Conservation (phyloP, 495 filamentous ascomycete genomes). For the Aspergillus panamensis region DNA sequence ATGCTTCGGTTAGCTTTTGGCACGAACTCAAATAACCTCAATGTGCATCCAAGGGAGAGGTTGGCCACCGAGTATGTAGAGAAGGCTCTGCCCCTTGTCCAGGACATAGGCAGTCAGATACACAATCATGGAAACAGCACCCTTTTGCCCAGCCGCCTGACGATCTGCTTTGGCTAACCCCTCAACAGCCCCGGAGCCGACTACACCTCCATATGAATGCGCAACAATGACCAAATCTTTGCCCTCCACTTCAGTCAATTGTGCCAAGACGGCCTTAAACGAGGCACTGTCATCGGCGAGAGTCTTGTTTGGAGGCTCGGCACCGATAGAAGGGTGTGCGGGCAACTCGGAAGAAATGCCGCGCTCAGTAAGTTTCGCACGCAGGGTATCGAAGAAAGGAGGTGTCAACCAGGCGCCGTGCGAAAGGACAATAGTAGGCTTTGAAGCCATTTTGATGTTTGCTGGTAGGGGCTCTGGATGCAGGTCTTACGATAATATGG, state of each 20-base stretch:
- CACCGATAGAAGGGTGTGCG: conserved; percentile 43
- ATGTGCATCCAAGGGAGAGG: conserved; percentile 29
- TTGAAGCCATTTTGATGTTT: conserved; percentile 21
- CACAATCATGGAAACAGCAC: conserved; percentile 40
- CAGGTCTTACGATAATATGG: not conserved
- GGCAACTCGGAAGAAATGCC: conserved; percentile 35
- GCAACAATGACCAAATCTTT: conserved; percentile 46
- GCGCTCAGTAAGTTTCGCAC: conserved; percentile 27
- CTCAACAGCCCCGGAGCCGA: conserved; percentile 41
- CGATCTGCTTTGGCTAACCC: conserved; percentile 35
- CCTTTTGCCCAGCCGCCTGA: conserved; percentile 26
- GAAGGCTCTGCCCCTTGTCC: conserved; percentile 27
- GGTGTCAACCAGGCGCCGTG: conserved; percentile 48
- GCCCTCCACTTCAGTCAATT: conserved; percentile 33
- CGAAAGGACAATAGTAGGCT: conserved; percentile 46
- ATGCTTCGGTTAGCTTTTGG: not conserved
- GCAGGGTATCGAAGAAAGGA: conserved; percentile 31
- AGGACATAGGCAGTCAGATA: conserved; percentile 40
- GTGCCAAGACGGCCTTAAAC: conserved; percentile 25
- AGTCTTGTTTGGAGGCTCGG: conserved; percentile 39
- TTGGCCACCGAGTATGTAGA: conserved; percentile 28
- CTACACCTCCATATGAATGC: conserved; percentile 51
- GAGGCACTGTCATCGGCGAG: conserved; percentile 32
- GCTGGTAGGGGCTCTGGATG: not conserved
- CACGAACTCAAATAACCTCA: conserved; percentile 20